Percentiles rank a stretch among this genome's conserved stretches.
These are phyloP conservation scores for Solanum neorickii DNA, from an alignment of 257 asterid species.

Conservation along the genomic window DNA sequence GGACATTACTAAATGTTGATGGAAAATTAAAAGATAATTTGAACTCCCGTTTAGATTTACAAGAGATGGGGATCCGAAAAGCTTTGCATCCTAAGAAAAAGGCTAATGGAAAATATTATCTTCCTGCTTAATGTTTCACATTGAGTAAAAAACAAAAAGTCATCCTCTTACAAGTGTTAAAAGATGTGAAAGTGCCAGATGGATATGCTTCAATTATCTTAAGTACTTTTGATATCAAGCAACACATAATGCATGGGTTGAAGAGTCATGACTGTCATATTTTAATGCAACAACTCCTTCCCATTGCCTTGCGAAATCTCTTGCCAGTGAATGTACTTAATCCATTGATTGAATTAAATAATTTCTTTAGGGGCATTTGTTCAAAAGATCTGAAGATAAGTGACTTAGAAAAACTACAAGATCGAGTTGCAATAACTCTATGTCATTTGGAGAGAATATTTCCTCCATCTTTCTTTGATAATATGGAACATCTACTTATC, in stretches of 20 bases:
- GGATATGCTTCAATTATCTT: neutral
- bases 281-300: neutral
- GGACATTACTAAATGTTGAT: neutral
- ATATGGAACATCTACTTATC: too few relatives aligned
- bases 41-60: too few relatives aligned
- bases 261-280: neutral
- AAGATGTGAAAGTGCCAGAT: neutral
- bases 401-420: neutral
- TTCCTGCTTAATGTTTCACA: neutral
- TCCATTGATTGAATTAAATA: neutral
- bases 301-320: neutral
- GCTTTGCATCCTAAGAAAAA: too few relatives aligned
- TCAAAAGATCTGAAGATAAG: neutral
- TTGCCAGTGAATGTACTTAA: neutral
- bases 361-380: neutral
- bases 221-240: neutral
- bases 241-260: neutral
- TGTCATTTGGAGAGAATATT: neutral
- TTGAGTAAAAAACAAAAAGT: neutral
- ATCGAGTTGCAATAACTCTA: neutral
- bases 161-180: neutral
- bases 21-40: neutral
- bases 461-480: too few relatives aligned
- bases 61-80: too few relatives aligned
- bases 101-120: neutral